These are phyloP conservation scores for Dalbergia cultrata DNA, from an alignment of 306 rosid genomes.

Conservation along the genomic window DNA sequence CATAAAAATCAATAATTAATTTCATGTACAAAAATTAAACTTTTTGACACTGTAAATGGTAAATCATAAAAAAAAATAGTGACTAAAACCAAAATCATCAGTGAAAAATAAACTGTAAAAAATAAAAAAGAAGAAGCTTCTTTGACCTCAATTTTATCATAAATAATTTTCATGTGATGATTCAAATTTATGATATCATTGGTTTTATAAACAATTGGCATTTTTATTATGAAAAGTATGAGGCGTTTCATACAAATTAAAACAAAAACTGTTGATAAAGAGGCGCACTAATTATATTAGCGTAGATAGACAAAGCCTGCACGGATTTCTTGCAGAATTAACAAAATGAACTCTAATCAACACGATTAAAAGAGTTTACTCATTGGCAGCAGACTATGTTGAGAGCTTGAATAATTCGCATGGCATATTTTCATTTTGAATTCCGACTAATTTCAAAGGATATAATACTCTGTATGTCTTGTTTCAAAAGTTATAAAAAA, in stretches of 20 bases:
- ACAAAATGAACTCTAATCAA: neutral
- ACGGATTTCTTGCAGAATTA: neutral
- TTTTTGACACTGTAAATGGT: too few species aligned
- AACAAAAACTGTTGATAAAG: constrained; percentile 4
- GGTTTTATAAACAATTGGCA: neutral
- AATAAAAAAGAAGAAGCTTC: too few species aligned
- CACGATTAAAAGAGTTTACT: neutral
- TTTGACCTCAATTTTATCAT: neutral
- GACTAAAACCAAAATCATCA: too few species aligned
- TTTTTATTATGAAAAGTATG: constrained; percentile 3
- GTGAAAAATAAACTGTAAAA: too few species aligned
- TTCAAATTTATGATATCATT: neutral
- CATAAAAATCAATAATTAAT: too few species aligned
- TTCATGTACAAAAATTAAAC: too few species aligned
- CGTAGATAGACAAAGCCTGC: neutral
- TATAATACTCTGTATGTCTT: neutral
- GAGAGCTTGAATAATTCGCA: neutral
- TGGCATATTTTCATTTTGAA: too few species aligned
- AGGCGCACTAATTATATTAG: neutral
- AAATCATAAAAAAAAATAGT: too few species aligned
- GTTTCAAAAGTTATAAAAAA: neutral
- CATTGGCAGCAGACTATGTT: neutral
- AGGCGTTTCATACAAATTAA: neutral
- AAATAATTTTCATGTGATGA: neutral
- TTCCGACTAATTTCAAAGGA: too few species aligned